Percentiles rank a stretch among this genome's conserved stretches.
phyloP scores from a whole-genome alignment of 352 stramenopile genomes.

The Globisporangium nagaii region DNA sequence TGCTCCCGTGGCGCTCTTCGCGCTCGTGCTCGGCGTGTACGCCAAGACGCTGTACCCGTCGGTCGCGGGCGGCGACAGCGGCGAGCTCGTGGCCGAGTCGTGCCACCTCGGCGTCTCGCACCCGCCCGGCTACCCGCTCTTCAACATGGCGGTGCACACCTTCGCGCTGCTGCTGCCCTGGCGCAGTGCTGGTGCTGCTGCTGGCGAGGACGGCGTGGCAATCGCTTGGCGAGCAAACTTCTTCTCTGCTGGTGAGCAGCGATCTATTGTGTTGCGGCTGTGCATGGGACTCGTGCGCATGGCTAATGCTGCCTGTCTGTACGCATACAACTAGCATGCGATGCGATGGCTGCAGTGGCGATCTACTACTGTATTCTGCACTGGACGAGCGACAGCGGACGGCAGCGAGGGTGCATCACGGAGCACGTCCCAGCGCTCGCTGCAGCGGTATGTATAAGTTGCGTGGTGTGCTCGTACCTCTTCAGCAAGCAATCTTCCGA shows the following conservation, averaged over 20 bases:
- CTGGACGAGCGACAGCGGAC: constrained; percentile 19
- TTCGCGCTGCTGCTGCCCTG: constrained; percentile 37
- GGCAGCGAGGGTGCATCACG: too few relatives aligned
- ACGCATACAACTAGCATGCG: constrained; percentile 54
- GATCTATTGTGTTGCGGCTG: background rate
- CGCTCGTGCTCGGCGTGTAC: constrained; percentile 59
- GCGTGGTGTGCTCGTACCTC: too few relatives aligned
- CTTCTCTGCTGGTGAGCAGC: constrained; percentile 60
- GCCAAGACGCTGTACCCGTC: constrained; percentile 74
- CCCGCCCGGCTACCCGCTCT: constrained; percentile 92
- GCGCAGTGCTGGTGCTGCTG: background rate
- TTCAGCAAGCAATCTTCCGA: too few relatives aligned
- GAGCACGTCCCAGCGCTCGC: constrained; percentile 38
- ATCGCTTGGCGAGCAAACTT: constrained; percentile 87
- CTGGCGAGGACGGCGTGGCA: constrained; percentile 5
- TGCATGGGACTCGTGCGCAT: background rate
- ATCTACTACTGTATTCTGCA: constrained; percentile 55
- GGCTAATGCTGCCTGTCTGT: constrained; percentile 1
- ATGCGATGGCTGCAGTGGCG: constrained; percentile 37
- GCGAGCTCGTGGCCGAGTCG: constrained; percentile 92
- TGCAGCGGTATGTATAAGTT: constrained; percentile 44
- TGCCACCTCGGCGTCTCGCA: constrained; percentile 92
- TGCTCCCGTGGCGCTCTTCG: background rate
- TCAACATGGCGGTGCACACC: constrained; percentile 85
- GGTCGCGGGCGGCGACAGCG: constrained; percentile 87